Base-by-base conservation (phyloP, 768 basidiomycete species). In the Russula compacta region DNA sequence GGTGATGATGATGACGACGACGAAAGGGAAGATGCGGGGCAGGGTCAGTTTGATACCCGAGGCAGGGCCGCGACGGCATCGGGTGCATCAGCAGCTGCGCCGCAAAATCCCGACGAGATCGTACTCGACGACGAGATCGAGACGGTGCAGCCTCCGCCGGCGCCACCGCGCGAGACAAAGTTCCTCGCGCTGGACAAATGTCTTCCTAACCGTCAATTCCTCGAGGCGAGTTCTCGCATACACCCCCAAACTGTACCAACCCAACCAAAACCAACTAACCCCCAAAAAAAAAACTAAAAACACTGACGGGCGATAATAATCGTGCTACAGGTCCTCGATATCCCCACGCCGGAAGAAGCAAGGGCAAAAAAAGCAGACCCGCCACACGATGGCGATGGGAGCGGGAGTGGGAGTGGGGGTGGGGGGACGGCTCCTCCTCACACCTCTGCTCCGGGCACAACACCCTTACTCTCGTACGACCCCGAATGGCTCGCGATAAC, bases 101-200 rank as follows among this genome's bases (percentile, higher is more conserved):
- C 53, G 21, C 66, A 56, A 33, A 81, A 81, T 61, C 77, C 80
- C n/a, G 80, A 85, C 52, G 83, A 83, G 67, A 81, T 83, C 48
- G 66, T 61, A 4, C 67, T 81, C 19, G 77, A 74, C 3, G 78
- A 81, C 35, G 80, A 80, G 56, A 75, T 76, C 2, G 71, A 73
- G 6, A 76, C 74, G 2, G 71, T 69, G n/a, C 74, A 73, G 11
- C 69, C 67, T 9, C 73, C 24, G 6, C 46, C 24, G 29, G 72
- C 71, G 2, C 73, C 69, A 17, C 69, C 60, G 24, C 62, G 35
- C 33, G 71, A 78, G 61, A 98, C 95, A 0, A 81, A 77, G 44
- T 98, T 98, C 73, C 73, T 98, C 15, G 94, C 94, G 5, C 76
- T 98, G 4, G 92, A 95, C 73, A 98, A 98, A 71, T 95, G 93